Conservation (phyloP, 805 yeast genomes). For the Ogataea trehaloabstinens region DNA sequence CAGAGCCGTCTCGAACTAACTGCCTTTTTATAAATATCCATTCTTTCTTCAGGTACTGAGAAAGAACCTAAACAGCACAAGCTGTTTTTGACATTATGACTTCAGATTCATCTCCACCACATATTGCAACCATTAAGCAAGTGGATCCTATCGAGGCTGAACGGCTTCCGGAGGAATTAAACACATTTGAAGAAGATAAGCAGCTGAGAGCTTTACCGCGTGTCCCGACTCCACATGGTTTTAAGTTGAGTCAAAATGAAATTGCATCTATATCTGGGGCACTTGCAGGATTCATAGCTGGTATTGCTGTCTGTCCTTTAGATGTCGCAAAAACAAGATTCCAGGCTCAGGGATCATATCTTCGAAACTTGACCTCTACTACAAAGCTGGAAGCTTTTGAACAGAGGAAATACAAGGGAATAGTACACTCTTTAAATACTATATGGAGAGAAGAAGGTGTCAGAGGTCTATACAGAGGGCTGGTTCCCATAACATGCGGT, state of each 20-base stretch:
- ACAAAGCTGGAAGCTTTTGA: conserved; percentile 15
- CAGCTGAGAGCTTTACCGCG: too few relatives aligned
- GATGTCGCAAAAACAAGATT: conserved; percentile 94
- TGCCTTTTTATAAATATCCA: background rate
- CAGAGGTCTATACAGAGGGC: conserved; percentile 82
- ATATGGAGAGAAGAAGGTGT: conserved; percentile 78
- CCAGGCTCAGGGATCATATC: conserved; percentile 79
- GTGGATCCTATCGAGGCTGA: conserved; percentile 2
- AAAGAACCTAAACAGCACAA: too few relatives aligned
- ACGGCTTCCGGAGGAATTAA: conserved; percentile 1
- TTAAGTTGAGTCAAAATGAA: conserved; percentile 30
- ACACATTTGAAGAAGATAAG: background rate
- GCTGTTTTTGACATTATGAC: too few relatives aligned
- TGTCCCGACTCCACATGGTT: conserved; percentile 4
- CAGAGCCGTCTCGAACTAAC: background rate
- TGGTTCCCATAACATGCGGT: conserved; percentile 89
- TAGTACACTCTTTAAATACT: conserved; percentile 58
- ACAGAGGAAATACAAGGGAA: conserved; percentile 50
- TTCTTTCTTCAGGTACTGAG: too few relatives aligned
- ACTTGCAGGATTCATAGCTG: conserved; percentile 87
- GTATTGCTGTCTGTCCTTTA: conserved; percentile 87
- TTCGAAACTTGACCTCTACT: conserved; percentile 18
- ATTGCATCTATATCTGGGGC: conserved; percentile 88
- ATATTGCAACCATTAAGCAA: conserved; percentile 3
- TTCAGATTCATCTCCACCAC: background rate